Evolutionary conservation across 768 basidiomycete genomes (phyloP).

Genomic region (Trametes elegans): DNA sequence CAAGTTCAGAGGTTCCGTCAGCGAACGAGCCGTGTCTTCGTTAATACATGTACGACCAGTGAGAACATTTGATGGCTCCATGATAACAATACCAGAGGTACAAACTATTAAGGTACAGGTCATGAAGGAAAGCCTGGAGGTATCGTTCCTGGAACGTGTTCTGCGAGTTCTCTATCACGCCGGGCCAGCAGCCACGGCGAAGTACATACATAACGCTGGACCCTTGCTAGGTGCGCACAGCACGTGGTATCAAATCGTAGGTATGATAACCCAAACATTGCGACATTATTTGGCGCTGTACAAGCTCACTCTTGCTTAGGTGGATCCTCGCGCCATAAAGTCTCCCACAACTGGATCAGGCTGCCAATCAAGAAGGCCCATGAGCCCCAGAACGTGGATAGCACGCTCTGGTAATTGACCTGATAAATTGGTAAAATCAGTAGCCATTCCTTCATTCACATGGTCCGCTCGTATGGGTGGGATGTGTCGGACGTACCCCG

Average conservation of each 20-base stretch:
- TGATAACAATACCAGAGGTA: too few relatives aligned
- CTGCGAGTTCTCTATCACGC: not conserved
- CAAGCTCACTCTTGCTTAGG: not conserved
- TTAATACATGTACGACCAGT: too few relatives aligned
- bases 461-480: too few relatives aligned
- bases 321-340: constrained; percentile 24
- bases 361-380: constrained; percentile 67
- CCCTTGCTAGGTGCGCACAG: too few relatives aligned
- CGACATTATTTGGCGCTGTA: not conserved
- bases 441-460: too few relatives aligned
- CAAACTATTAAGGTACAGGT: not conserved
- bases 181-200: too few relatives aligned
- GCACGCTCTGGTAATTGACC: constrained; percentile 49
- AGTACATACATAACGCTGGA: too few relatives aligned
- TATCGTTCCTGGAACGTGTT: not conserved
- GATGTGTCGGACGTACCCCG: constrained; percentile 19
- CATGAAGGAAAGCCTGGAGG: not conserved
- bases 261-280: too few relatives aligned
- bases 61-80: too few relatives aligned
- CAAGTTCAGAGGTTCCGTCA: not conserved
- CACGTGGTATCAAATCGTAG: too few relatives aligned
- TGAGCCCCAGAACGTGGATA: constrained; percentile 56
- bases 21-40: too few relatives aligned
- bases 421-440: not conserved
- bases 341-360: constrained; percentile 53